Base-by-base conservation (phyloP, 257 asterid genomes). In the Jacaranda copaia region DNA sequence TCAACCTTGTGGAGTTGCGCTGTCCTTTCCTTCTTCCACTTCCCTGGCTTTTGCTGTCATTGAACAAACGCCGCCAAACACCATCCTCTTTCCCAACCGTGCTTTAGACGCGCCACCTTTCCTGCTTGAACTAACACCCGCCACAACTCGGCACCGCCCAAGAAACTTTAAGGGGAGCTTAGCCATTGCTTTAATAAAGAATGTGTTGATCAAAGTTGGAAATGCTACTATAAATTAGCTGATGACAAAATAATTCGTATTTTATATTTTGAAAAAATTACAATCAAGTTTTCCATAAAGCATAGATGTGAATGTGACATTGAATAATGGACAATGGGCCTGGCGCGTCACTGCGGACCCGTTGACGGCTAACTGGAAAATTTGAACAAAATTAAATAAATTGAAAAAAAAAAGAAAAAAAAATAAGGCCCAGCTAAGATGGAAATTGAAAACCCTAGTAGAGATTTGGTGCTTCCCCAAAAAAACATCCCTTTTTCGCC, bases 371-470 rank as follows among this genome's bases (percentile, higher is more conserved):
- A 48, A 38, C 60, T 75, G 38, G 46, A 42, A 4, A 42, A 42
- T 42, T 42, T 5, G 8, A 42, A 42, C 0, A 42, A 42, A 42
- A 42, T 67, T 15, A 15, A 70, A 40, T 12, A 6, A 15, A 2
- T 48, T 38, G 12, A 63, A 63, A 7, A 14, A 38, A 16, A 36
- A 32, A 19, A 4, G 7, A 66, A 32, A 10, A 52, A 16, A 45
- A 15, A 12, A 53, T 55, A 10, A 58, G 58, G 74, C 67, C 70
- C 85, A 70, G 74, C 60, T 57, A 66, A 63, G n/a, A 68, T 19
- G 70, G 77, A 79, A 81, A 70, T 80, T 77, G 42, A 82, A 81
- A 86, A 86, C 85, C 90, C 88, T 83, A 85, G 67, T 83, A 85
- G 67, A 16, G 59, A 71, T 64, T 65, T 48, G 55, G 72, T 66